Base-by-base conservation (phyloP, 2,329 filamentous ascomycete genomes). In the Ophiostoma sp. region DNA sequence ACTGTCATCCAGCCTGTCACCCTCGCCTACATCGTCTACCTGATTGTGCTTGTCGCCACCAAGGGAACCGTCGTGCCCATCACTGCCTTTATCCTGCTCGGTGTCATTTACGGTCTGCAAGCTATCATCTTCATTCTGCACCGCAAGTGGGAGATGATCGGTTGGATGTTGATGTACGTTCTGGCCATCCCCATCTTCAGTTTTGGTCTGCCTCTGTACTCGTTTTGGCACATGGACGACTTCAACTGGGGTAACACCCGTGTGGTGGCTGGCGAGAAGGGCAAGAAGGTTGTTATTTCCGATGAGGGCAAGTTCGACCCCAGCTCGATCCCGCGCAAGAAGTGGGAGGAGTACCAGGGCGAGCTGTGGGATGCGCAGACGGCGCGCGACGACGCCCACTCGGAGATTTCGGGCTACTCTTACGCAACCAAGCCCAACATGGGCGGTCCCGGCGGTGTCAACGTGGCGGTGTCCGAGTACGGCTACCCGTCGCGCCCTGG, bases 181-280 rank as follows among this genome's bases (percentile, higher is more conserved):
- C 76, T 96, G 39, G 95, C 96, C 72, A 92, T 97, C 75, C 95
- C 95, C 0, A 89, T 99, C 76, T 99, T 97, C 87, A 91, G 93
- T 59, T 94, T 97, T 76, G 94, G 89, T 74, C 87, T 99, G 61
- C 96, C 96, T 0, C 85, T 99, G 36, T 98, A 98, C 82, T 88
- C 95, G 69, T 99, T 99, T 88, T 99, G 96, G 96, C 89, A 98
- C 84, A 98, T 98, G 96, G 96, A 99, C 82, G 96, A 99, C 84
- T 99, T 99, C 89, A 93, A 92, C 79, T 99, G 96, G 96, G 96
- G 96, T 83, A 99, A 98, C 83, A 99, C 96, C 55, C 95, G 96
- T 90, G 90, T 99, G 73, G 94, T 99, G 76, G 96, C 93, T 8
- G 96, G 96, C 81, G 96, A 99, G 81, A 91, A 92, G 82, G 96